These are phyloP conservation scores for Hypoxylon subgilvum DNA, from an alignment of 495 filamentous ascomycete genomes.

Conservation along the genomic window DNA sequence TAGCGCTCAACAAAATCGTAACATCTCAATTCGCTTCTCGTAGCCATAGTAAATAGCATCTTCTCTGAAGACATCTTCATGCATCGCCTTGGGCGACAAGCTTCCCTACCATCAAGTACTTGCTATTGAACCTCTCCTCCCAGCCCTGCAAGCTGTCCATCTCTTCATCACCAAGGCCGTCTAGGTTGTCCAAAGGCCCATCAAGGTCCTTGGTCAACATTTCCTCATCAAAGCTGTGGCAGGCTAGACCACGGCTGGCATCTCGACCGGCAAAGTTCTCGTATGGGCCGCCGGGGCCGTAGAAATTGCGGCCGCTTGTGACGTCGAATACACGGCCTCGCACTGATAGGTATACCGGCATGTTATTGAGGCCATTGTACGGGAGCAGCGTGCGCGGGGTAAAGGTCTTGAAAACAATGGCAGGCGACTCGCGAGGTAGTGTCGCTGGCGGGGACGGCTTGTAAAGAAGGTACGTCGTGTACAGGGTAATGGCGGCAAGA, in stretches of 20 bases:
- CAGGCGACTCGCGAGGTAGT: conserved; percentile 69
- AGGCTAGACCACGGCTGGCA: conserved; percentile 87
- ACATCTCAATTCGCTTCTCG: background rate
- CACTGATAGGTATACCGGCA: conserved; percentile 83
- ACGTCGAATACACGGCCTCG: conserved; percentile 89
- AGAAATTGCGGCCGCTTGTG: conserved; percentile 82
- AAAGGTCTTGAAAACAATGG: conserved; percentile 88
- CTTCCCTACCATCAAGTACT: conserved; percentile 93
- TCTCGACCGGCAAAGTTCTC: conserved; percentile 95
- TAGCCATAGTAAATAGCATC: background rate
- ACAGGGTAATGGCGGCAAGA: conserved; percentile 70
- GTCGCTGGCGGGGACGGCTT: conserved; percentile 62
- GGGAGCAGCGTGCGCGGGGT: conserved; percentile 82
- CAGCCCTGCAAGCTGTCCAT: conserved; percentile 83
- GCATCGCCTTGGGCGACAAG: conserved; percentile 65
- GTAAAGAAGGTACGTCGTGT: conserved; percentile 72
- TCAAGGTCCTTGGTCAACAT: conserved; percentile 95
- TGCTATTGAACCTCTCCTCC: conserved; percentile 91
- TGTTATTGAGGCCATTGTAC: conserved; percentile 80
- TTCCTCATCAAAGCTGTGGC: conserved; percentile 91
- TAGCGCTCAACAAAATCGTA: background rate
- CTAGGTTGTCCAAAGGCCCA: conserved; percentile 81
- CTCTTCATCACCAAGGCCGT: conserved; percentile 76
- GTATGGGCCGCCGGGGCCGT: conserved; percentile 91
- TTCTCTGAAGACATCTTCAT: conserved; percentile 4